phyloP scores from a whole-genome alignment of 805 yeast genomes.

The Monosporozyma unispora region DNA sequence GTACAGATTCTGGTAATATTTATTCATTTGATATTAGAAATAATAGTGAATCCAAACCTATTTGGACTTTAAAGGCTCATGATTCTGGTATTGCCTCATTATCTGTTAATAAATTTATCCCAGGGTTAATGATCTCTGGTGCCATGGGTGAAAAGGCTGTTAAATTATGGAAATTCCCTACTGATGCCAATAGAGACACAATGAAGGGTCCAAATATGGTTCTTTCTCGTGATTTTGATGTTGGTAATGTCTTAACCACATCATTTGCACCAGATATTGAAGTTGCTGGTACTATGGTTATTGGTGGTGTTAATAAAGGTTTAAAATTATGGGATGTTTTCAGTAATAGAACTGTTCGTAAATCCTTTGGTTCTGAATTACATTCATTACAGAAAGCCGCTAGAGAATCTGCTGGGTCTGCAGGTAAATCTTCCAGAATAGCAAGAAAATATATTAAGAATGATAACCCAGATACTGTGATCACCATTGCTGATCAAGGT shows the following conservation, averaged over 20 bases:
- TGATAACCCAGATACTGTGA: constrained; percentile 42
- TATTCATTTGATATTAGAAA: constrained; percentile 81
- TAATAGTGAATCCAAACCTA: constrained; percentile 46
- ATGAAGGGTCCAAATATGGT: constrained; percentile 69
- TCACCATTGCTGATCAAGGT: constrained; percentile 56
- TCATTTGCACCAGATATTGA: constrained; percentile 82
- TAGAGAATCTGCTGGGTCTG: constrained; percentile 42
- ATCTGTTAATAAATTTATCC: constrained; percentile 55
- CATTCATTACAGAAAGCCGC: constrained; percentile 46
- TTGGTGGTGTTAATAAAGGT: constrained; percentile 81
- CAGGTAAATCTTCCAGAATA: constrained; percentile 61
- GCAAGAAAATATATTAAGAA: constrained; percentile 58
- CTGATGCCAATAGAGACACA: constrained; percentile 26
- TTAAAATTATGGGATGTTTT: constrained; percentile 91
- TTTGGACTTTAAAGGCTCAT: constrained; percentile 96
- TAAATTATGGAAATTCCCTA: constrained; percentile 77
- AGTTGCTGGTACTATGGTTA: constrained; percentile 70
- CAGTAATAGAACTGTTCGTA: constrained; percentile 70
- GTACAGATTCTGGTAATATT: constrained; percentile 85
- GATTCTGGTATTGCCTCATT: constrained; percentile 87
- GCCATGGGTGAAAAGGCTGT: constrained; percentile 85
- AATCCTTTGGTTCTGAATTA: constrained; percentile 53
- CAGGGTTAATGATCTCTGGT: constrained; percentile 72
- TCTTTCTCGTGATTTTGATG: constrained; percentile 82
- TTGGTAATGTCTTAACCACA: constrained; percentile 81